These are phyloP conservation scores for Jimgerdemannia lactiflua DNA, from an alignment of 192 early-diverging fungal genomes.

Conservation along the genomic window DNA sequence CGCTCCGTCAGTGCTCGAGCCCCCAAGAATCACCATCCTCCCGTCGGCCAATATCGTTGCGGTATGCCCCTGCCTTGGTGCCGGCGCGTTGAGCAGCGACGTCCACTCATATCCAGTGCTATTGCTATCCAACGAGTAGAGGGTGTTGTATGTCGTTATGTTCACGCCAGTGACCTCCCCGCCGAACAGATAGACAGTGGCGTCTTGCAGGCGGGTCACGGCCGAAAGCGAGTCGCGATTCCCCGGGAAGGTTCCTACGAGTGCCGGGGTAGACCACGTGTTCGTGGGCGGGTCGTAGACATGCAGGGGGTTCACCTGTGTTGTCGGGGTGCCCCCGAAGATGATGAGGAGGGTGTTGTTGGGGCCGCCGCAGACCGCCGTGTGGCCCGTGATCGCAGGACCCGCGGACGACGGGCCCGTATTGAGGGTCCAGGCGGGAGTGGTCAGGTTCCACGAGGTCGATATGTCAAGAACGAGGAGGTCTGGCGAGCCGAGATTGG, in stretches of 20 bases:
- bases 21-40: conserved; percentile 14
- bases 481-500: background rate
- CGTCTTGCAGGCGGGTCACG: background rate
- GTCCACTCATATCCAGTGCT: background rate
- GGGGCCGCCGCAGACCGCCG: no score
- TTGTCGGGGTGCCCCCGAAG: background rate
- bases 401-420: background rate
- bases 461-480: background rate
- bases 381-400: background rate
- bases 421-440: background rate
- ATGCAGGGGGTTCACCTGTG: background rate
- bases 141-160: background rate
- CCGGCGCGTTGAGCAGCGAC: background rate
- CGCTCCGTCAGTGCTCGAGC: background rate
- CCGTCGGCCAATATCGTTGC: conserved; percentile 9
- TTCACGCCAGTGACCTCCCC: background rate
- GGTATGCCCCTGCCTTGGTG: conserved; percentile 4
- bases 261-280: background rate
- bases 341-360: background rate
- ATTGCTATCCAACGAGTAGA: background rate
- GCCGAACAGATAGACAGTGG: background rate
- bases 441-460: background rate
- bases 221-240: background rate
- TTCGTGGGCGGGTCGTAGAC: background rate
- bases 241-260: background rate